Conservation (phyloP, 805 yeast species). For the Teunomyces aglyptinius region DNA sequence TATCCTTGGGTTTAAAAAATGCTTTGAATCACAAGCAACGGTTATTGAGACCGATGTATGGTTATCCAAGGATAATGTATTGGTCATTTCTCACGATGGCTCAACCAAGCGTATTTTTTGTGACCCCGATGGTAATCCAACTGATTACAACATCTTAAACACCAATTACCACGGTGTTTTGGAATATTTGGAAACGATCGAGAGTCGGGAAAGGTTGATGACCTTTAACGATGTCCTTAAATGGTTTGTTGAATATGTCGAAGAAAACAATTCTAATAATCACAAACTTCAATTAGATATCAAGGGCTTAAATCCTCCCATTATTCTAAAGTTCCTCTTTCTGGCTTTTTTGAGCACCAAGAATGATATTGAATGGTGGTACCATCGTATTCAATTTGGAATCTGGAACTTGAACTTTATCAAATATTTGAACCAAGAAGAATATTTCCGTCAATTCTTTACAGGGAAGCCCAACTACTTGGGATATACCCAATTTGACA, state of each 20-base stretch:
- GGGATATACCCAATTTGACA: slow-evolving; percentile 29
- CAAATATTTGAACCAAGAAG: slow-evolving; percentile 40
- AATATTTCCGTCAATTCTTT: slow-evolving; percentile 28
- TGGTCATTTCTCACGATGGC: slow-evolving; percentile 41
- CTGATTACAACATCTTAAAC: slow-evolving; percentile 33
- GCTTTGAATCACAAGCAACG: slow-evolving; percentile 38
- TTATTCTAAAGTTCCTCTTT: slow-evolving; percentile 26
- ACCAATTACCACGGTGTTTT: slow-evolving; percentile 28
- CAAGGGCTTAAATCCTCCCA: slow-evolving; percentile 38
- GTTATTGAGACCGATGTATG: slow-evolving; percentile 44
- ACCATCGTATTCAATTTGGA: slow-evolving; percentile 36
- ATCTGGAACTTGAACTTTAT: slow-evolving; percentile 40
- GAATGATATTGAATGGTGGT: slow-evolving; percentile 38
- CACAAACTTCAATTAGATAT: slow-evolving; percentile 39
- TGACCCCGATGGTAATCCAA: slow-evolving; percentile 31
- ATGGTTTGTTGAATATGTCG: slow-evolving; percentile 29
- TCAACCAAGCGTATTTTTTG: slow-evolving; percentile 38
- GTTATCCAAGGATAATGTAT: slow-evolving; percentile 35
- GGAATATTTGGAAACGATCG: slow-evolving; percentile 27
- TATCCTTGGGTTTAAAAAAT: slow-evolving; percentile 33
- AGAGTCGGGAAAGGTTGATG: slow-evolving; percentile 32
- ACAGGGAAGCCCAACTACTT: slow-evolving; percentile 9
- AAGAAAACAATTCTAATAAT: slow-evolving; percentile 12
- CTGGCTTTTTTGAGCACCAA: slow-evolving; percentile 27
- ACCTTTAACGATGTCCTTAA: slow-evolving; percentile 30